Conservation (phyloP, 78 protist genomes). For the Dictyostelium capitatum region DNA sequence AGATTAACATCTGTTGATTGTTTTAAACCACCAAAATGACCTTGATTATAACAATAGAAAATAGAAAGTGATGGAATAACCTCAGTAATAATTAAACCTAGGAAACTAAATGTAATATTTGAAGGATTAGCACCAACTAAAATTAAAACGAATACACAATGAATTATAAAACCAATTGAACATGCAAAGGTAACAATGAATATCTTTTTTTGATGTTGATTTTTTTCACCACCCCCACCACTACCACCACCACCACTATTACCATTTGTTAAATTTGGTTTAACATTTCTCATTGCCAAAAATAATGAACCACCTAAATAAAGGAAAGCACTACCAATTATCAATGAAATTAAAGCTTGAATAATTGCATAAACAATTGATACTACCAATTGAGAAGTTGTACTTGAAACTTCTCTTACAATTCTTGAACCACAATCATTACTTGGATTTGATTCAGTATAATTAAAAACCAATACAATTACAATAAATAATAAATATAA, state of each 20-base stretch:
- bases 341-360: slow-evolving; percentile 44
- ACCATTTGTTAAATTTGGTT: not conserved
- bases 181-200: slow-evolving; percentile 29
- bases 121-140: slow-evolving; percentile 65
- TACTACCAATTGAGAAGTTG: slow-evolving; percentile 30
- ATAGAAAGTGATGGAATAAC: slow-evolving; percentile 40
- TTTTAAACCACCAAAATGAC: slow-evolving; percentile 37
- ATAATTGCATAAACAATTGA: slow-evolving; percentile 46
- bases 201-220: slow-evolving; percentile 26
- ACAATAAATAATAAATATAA: slow-evolving; percentile 26
- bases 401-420: slow-evolving; percentile 2
- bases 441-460: not conserved
- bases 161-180: slow-evolving; percentile 44
- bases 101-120: slow-evolving; percentile 53
- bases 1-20: slow-evolving; percentile 15
- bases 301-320: slow-evolving; percentile 36
- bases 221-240: not conserved
- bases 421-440: slow-evolving; percentile 40
- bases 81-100: slow-evolving; percentile 63
- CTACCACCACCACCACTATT: not conserved
- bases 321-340: slow-evolving; percentile 47
- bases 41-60: slow-evolving; percentile 70
- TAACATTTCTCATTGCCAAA: slow-evolving; percentile 3
- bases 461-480: slow-evolving; percentile 47
- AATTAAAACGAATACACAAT: slow-evolving; percentile 46